A percentile compares a stretch with the other conserved stretches of the same genome.
Evolutionary conservation across 768 basidiomycete genomes (phyloP).

Genomic region (Podaxis pistillaris): DNA sequence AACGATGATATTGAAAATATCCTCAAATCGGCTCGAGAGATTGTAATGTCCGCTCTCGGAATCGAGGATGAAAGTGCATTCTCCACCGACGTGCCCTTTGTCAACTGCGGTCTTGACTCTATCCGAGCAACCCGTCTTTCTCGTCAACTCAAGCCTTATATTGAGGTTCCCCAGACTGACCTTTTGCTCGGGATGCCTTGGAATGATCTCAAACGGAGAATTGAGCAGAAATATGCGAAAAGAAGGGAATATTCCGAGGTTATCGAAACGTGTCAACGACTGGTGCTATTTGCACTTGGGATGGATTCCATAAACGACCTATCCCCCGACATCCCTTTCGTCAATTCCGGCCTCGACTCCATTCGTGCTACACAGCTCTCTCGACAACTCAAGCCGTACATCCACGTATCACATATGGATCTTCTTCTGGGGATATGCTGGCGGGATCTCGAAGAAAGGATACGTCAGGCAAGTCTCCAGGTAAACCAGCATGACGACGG

Average conservation of each 20-base stretch:
- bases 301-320: conserved; percentile 23
- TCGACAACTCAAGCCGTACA: conserved; percentile 27
- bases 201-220: conserved; percentile 22
- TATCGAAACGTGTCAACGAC: not conserved
- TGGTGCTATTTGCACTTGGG: not conserved
- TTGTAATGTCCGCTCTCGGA: conserved; percentile 20
- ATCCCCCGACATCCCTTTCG: conserved; percentile 35
- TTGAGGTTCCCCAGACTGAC: conserved; percentile 35
- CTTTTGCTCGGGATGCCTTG: conserved; percentile 32
- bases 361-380: conserved; percentile 36
- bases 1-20: conserved; percentile 14
- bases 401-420: conserved; percentile 34
- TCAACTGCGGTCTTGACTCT: conserved; percentile 42
- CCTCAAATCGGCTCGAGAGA: conserved; percentile 14
- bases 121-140: conserved; percentile 37
- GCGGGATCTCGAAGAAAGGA: not conserved
- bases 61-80: conserved; percentile 31
- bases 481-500: not conserved
- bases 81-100: conserved; percentile 34
- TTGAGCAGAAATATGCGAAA: not conserved
- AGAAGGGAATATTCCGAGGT: not conserved
- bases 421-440: conserved; percentile 23
- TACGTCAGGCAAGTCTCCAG: not conserved
- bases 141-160: conserved; percentile 27
- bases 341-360: conserved; percentile 41